These are phyloP conservation scores for Hanseniaspora osmophila DNA, from an alignment of 805 yeast genomes.

Conservation along the genomic window DNA sequence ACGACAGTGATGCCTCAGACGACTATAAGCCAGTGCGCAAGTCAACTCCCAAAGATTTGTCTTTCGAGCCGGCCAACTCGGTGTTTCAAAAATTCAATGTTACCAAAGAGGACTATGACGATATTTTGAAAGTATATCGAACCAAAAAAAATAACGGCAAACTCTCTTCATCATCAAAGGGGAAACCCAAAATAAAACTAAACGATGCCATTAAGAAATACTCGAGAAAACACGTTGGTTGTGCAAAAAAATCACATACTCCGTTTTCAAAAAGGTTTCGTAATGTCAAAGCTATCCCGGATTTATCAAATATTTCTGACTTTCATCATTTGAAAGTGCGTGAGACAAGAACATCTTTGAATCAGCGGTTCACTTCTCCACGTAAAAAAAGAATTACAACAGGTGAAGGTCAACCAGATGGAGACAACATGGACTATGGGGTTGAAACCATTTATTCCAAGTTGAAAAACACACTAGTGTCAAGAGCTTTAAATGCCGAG, in stretches of 20 bases:
- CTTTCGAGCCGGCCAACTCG: neutral
- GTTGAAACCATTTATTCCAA: slow-evolving; percentile 23
- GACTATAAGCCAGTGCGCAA: slow-evolving; percentile 17
- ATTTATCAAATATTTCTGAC: slow-evolving; percentile 16
- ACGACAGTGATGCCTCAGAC: slow-evolving; percentile 9
- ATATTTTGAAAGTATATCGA: too few relatives aligned
- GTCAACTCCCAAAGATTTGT: slow-evolving; percentile 3
- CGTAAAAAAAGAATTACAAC: slow-evolving; percentile 28
- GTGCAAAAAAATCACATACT: slow-evolving; percentile 20
- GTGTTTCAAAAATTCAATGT: neutral
- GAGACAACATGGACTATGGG: slow-evolving; percentile 4
- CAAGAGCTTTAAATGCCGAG: slow-evolving; percentile 30
- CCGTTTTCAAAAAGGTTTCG: slow-evolving; percentile 16
- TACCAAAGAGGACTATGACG: neutral
- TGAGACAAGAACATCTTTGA: neutral
- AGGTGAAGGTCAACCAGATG: slow-evolving; percentile 11
- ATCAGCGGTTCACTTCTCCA: slow-evolving; percentile 19
- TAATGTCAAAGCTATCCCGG: slow-evolving; percentile 18
- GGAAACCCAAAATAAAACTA: slow-evolving; percentile 12
- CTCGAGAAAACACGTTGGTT: slow-evolving; percentile 19
- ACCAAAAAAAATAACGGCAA: neutral
- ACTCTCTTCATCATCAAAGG: slow-evolving; percentile 7
- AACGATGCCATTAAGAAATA: slow-evolving; percentile 17
- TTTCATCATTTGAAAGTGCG: slow-evolving; percentile 11
- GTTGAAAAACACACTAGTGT: slow-evolving; percentile 24